These are phyloP conservation scores for Aristolochia californica DNA, from an alignment of 164 flowering plant species.

Conservation along the genomic window DNA sequence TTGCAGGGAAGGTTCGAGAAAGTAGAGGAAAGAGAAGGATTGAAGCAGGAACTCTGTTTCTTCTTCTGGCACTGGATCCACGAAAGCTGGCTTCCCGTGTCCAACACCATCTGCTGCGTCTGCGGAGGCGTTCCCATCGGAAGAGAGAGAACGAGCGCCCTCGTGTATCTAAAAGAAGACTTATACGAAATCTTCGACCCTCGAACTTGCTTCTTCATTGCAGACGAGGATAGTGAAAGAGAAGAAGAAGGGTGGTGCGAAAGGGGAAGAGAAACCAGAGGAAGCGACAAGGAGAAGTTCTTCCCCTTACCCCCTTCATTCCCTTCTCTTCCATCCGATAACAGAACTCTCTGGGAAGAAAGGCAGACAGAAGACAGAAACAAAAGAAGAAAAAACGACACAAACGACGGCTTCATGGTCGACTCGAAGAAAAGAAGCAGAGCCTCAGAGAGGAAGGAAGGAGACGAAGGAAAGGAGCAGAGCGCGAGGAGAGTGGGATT, in stretches of 20 bases:
- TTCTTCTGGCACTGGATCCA: conserved; percentile 61
- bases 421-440: too few species aligned
- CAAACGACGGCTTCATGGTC: too few species aligned
- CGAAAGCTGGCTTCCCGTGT: conserved; percentile 80
- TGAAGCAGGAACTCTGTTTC: conserved; percentile 21
- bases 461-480: too few species aligned
- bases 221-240: conserved; percentile 10
- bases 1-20: conserved; percentile 59
- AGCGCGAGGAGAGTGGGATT: too few species aligned
- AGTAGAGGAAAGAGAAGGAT: conserved; percentile 73
- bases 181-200: conserved; percentile 9
- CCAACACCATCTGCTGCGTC: conserved; percentile 56
- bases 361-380: too few species aligned
- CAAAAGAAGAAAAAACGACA: too few species aligned
- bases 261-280: not conserved
- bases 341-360: not conserved
- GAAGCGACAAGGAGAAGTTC: not conserved
- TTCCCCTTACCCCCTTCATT: too few species aligned
- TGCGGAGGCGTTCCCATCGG: conserved; percentile 83
- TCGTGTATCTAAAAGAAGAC: conserved; percentile 41
- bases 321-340: not conserved
- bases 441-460: not conserved
- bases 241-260: conserved; percentile 6
- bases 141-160: conserved; percentile 51
- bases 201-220: conserved; percentile 6